A percentile compares a stretch with the other conserved stretches of the same genome.
Conservation (phyloP, 805 yeast genomes). For the Maudiozyma barnettii region DNA sequence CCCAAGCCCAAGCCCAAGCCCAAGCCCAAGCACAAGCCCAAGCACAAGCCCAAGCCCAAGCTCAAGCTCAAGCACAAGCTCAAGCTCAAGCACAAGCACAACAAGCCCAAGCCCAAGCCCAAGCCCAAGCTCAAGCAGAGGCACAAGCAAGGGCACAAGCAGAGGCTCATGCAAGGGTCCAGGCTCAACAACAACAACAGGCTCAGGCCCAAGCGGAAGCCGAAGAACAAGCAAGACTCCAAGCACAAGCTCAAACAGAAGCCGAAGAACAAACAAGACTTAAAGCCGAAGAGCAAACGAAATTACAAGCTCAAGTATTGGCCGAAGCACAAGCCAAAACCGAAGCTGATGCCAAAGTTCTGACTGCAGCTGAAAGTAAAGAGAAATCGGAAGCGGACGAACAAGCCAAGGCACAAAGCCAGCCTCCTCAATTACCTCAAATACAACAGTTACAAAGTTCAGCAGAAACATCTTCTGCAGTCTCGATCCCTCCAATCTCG, state of each 20-base stretch:
- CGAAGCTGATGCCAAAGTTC: conserved; percentile 1
- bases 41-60: conserved; percentile 3
- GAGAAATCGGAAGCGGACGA: neutral
- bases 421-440: neutral
- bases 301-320: conserved; percentile 1
- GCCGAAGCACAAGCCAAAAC: neutral
- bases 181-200: no score
- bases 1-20: conserved; percentile 3
- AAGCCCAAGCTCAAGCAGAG: conserved; percentile 7
- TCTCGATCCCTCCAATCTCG: neutral
- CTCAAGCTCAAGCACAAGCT: neutral
- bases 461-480: neutral
- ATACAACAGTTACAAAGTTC: neutral
- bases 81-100: conserved; percentile 2
- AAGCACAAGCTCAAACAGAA: conserved; percentile 1
- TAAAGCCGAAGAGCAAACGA: conserved; percentile 1
- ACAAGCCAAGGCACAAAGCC: conserved; percentile 4
- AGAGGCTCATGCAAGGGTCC: neutral
- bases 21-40: neutral
- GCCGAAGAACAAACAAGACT: conserved; percentile 2
- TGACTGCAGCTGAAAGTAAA: no score
- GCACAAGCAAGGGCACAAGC: conserved; percentile 2
- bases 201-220: neutral
- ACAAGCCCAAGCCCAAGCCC: conserved; percentile 1
- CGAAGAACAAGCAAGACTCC: conserved; percentile 1